A percentile compares a stretch with the other conserved stretches of the same genome.
phyloP scores from a whole-genome alignment of 1,284 basidiomycete species.

The Fomitopsis schrenkii region DNA sequence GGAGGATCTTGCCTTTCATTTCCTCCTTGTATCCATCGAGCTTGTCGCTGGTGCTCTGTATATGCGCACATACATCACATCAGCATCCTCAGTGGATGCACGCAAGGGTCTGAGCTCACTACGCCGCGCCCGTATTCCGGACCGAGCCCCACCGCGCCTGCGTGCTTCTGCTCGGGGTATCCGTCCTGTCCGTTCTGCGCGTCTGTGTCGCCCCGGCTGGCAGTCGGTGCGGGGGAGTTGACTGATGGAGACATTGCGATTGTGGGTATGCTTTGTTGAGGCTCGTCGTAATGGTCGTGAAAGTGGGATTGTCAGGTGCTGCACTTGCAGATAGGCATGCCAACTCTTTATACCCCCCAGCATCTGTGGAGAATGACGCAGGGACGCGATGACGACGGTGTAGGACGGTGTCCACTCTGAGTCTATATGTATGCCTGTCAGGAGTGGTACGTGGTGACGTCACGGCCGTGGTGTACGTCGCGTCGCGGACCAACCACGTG shows the following conservation, averaged over 20 bases:
- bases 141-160: slow-evolving; percentile 38
- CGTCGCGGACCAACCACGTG: too few relatives aligned
- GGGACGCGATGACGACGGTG: neutral
- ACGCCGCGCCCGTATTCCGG: slow-evolving; percentile 33
- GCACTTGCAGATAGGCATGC: neutral
- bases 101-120: slow-evolving; percentile 16
- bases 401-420: too few relatives aligned
- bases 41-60: slow-evolving; percentile 43
- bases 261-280: neutral
- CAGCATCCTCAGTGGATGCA: neutral
- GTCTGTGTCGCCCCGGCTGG: neutral
- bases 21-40: slow-evolving; percentile 47
- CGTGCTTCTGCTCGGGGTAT: slow-evolving; percentile 36
- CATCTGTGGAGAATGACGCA: neutral
- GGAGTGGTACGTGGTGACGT: neutral
- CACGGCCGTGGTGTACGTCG: neutral
- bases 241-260: neutral
- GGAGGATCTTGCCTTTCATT: slow-evolving; percentile 45
- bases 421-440: neutral
- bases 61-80: neutral
- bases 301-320: neutral
- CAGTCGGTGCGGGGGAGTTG: slow-evolving; percentile 3
- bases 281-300: neutral
- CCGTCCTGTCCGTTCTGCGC: neutral
- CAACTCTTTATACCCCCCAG: neutral